Conservation (phyloP, 2,329 filamentous ascomycete species). For the Ilyonectria sp. region DNA sequence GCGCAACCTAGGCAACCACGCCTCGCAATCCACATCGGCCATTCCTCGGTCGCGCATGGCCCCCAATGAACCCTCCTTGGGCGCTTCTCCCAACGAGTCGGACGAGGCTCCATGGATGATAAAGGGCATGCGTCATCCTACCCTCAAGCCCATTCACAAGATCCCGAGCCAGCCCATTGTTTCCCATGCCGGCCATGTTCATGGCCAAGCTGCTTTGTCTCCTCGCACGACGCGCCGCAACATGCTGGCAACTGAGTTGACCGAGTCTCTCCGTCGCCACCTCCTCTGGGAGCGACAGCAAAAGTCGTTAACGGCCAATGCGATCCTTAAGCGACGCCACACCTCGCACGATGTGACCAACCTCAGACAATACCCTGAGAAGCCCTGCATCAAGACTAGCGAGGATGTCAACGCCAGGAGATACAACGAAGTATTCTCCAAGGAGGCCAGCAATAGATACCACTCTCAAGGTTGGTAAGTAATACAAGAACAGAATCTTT, state of each 20-base stretch:
- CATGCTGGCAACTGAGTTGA: conserved; percentile 96
- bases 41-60: conserved; percentile 73
- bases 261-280: conserved; percentile 91
- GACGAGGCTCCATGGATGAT: conserved; percentile 76
- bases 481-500: not conserved
- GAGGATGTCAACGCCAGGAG: conserved; percentile 78
- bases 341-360: conserved; percentile 93
- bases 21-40: conserved; percentile 78
- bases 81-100: conserved; percentile 70
- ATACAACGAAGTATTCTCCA: no score
- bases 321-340: conserved; percentile 89
- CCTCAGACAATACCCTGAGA: conserved; percentile 84
- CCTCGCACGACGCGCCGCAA: conserved; percentile 93
- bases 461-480: conserved; percentile 61
- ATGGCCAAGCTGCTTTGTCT: conserved; percentile 84
- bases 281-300: conserved; percentile 96
- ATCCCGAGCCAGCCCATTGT: conserved; percentile 81
- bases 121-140: conserved; percentile 68
- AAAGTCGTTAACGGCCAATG: conserved; percentile 90
- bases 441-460: conserved; percentile 72
- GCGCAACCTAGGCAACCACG: conserved; percentile 77
- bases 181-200: conserved; percentile 75
- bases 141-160: conserved; percentile 71
- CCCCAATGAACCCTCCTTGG: conserved; percentile 60
- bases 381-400: conserved; percentile 71